Percentiles rank a stretch among this genome's conserved stretches.
Conservation (phyloP, 768 basidiomycete species). For the Auricularia heimuer region DNA sequence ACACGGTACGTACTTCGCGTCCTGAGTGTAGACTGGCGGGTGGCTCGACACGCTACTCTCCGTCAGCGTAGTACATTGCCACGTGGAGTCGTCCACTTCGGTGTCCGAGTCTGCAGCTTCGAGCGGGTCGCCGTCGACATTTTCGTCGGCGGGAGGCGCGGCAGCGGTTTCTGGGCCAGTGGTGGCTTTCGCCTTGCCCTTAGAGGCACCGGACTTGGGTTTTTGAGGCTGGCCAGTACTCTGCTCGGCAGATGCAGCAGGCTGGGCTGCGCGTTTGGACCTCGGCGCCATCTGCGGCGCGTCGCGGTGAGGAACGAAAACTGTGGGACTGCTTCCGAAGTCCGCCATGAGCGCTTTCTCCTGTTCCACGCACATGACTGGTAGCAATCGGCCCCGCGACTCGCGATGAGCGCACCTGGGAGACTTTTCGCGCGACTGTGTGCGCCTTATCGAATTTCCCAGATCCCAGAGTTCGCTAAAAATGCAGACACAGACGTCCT, state of each 20-base stretch:
- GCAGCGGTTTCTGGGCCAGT: neutral
- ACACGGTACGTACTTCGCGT: slow-evolving; percentile 56
- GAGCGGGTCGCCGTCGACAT: neutral
- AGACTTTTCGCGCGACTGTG: too few species aligned
- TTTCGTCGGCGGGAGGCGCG: neutral
- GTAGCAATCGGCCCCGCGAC: neutral
- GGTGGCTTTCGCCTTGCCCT: neutral
- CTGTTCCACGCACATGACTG: neutral
- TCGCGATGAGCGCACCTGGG: too few species aligned
- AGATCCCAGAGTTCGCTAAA: too few species aligned
- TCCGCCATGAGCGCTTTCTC: neutral
- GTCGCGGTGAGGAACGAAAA: neutral
- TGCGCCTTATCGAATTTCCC: too few species aligned
- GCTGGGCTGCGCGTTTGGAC: neutral
- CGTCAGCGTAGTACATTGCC: slow-evolving; percentile 33
- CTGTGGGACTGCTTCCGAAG: neutral
- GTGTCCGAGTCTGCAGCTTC: neutral
- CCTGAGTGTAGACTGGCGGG: slow-evolving; percentile 76
- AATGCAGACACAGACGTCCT: too few species aligned
- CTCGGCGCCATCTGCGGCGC: neutral
- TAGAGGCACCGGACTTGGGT: neutral
- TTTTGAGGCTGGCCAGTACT: neutral
- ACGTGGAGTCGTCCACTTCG: neutral
- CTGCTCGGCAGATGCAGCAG: neutral
- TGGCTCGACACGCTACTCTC: slow-evolving; percentile 54